phyloP scores from a whole-genome alignment of 108 stramenopile genomes.

The Conticribra guillardii region DNA sequence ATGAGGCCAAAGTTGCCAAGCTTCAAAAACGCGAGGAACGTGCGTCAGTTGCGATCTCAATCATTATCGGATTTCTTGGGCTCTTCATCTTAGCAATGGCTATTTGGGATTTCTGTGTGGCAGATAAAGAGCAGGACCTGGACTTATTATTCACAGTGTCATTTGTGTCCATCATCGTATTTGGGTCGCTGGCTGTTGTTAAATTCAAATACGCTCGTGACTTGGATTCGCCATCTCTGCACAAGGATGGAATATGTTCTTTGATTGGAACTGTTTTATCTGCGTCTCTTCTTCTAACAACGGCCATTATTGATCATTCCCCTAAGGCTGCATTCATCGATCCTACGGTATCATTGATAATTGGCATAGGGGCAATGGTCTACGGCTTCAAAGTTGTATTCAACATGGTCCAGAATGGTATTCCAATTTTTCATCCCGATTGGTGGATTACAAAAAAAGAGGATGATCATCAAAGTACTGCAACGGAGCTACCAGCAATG shows the following conservation, averaged over 20 bases:
- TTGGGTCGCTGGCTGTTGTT: slow-evolving; percentile 64
- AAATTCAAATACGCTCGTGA: slow-evolving; percentile 69
- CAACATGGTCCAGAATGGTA: slow-evolving; percentile 21
- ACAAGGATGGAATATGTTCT: slow-evolving; percentile 83
- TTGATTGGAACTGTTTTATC: slow-evolving; percentile 74
- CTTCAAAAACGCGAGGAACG: slow-evolving; percentile 69
- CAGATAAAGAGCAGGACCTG: slow-evolving; percentile 37
- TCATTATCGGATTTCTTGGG: slow-evolving; percentile 70
- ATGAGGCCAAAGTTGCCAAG: slow-evolving; percentile 50
- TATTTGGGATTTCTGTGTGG: slow-evolving; percentile 53
- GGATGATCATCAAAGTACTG: background rate
- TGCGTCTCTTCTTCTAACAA: slow-evolving; percentile 66
- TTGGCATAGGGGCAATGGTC: slow-evolving; percentile 60
- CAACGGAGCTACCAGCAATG: background rate
- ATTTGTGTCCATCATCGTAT: slow-evolving; percentile 57
- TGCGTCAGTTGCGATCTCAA: slow-evolving; percentile 72
- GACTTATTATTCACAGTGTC: slow-evolving; percentile 49
- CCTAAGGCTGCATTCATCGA: slow-evolving; percentile 75
- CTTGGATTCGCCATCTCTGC: slow-evolving; percentile 59
- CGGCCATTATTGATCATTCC: slow-evolving; percentile 55
- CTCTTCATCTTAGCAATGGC: slow-evolving; percentile 55
- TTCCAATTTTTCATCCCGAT: slow-evolving; percentile 33
- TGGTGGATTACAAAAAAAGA: slow-evolving; percentile 32
- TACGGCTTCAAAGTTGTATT: slow-evolving; percentile 58
- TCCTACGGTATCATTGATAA: slow-evolving; percentile 67